Evolutionary conservation across 352 stramenopile species (phyloP), one percentile per base, ranked within the genome.

Genomic region (Globisporangium spiculum): DNA sequence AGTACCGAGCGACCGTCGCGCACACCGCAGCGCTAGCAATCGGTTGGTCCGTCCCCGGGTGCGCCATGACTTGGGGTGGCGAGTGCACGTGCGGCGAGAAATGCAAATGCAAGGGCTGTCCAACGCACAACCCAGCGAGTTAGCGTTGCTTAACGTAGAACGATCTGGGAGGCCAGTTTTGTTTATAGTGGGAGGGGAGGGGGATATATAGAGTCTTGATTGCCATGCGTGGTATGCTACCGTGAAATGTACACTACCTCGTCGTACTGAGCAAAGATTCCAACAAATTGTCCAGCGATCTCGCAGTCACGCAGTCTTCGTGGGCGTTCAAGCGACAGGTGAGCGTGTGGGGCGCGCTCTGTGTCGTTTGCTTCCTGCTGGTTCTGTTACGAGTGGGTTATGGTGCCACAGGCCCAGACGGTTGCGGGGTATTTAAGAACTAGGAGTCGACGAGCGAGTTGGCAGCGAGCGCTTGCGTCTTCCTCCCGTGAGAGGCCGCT

Each of bases 21-120:
- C 88, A 96, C 61, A 90, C 86, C 3, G 88, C 88, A 8, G 88
- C 88, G 4, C 68, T 94, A 5, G 88, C 88, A 34, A 74, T 94
- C 36, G 88, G 88, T 2, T 96, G 88, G 88, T 72, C 80, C 6
- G 83, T 96, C 4, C 84, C 88, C 52, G 88, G 88, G 0, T 96
- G 88, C 56, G 88, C 80, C 3, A 96, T 96, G 88, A 76, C 78
- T 1, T 87, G 74, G 72, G 88, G 88, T 6, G 81, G 83, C 53
- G 86, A 95, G 60, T 95, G 88, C 63, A 94, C 81, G 0, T 95
- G 88, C 22, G 88, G 84, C 8, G 86, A 93, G 67, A 76, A 73
- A 38, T 96, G 88, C 65, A 90, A 91, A 57, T 96, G 86, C 66
- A 74, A 69, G 22, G 88, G 88, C 16, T 96, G 88, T 71, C 86